Evolutionary conservation across 257 asterid species (phyloP).

Genomic region (Gentiana dahurica): DNA sequence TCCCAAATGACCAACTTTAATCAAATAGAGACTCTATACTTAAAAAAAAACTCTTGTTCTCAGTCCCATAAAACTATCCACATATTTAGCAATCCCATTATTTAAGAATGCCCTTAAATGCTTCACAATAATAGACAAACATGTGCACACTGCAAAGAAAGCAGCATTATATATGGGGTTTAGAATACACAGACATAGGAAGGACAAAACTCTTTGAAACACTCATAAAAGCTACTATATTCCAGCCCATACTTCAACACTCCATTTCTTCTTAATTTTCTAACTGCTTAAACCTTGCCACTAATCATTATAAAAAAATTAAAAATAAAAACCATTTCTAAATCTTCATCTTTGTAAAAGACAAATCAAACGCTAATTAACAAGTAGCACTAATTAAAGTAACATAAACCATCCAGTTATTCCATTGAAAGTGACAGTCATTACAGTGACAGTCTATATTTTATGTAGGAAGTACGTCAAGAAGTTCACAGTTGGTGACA

Average conservation of each 20-base stretch:
- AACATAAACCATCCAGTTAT: no score
- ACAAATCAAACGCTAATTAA: background rate
- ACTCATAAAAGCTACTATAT: slow-evolving; percentile 20
- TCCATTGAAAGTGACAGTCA: no score
- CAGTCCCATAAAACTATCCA: no score
- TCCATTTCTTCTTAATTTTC: slow-evolving; percentile 32
- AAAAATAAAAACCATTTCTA: slow-evolving; percentile 3
- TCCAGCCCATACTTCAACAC: slow-evolving; percentile 27
- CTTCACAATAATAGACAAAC: slow-evolving; percentile 40
- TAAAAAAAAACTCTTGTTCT: no score
- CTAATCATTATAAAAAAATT: background rate
- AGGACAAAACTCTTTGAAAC: slow-evolving; percentile 25
- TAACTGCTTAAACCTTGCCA: slow-evolving; percentile 15
- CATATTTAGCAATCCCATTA: no score
- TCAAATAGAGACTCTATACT: no score
- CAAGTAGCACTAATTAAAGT: no score
- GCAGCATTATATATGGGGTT: slow-evolving; percentile 21
- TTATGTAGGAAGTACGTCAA: no score
- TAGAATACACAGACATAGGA: slow-evolving; percentile 6
- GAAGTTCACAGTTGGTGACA: no score
- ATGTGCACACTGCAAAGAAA: slow-evolving; percentile 28
- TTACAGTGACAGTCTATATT: no score
- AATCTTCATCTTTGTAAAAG: slow-evolving; percentile 13
- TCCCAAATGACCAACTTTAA: no score
- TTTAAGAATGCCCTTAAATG: slow-evolving; percentile 1